Percentiles rank a stretch among this genome's conserved stretches.
Evolutionary conservation across 305 asterid genomes (phyloP).

Genomic region (Solanum hybrid): DNA sequence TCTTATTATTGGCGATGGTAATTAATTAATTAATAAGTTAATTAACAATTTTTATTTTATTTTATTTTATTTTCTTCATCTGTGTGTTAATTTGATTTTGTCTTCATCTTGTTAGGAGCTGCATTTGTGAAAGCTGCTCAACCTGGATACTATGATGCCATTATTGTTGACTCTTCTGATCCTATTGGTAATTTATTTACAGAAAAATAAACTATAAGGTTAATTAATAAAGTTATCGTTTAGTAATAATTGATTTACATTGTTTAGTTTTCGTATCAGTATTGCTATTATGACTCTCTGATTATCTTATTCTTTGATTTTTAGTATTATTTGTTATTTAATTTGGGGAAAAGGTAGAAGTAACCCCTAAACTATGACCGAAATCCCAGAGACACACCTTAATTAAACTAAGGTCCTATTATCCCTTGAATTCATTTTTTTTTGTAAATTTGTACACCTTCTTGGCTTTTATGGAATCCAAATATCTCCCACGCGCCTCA

Average conservation of each 20-base stretch:
- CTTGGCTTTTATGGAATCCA: no score
- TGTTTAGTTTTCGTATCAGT: neutral
- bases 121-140: slow-evolving; percentile 7
- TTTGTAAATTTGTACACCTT: no score
- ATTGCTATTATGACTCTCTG: no score
- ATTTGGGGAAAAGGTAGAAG: neutral
- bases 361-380: no score
- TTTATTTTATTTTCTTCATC: neutral
- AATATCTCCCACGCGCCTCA: no score
- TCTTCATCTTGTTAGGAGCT: neutral
- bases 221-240: neutral
- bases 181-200: neutral
- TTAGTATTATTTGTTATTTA: neutral
- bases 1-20: slow-evolving; percentile 7
- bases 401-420: no score
- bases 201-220: neutral
- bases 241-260: neutral
- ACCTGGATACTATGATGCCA: slow-evolving; percentile 11
- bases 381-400: no score
- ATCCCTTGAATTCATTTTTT: no score
- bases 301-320: neutral
- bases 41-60: neutral
- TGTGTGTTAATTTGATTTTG: neutral
- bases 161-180: slow-evolving; percentile 11
- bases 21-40: neutral